Conservation (phyloP, 768 basidiomycete genomes). For the Cystoderma amianthinum region DNA sequence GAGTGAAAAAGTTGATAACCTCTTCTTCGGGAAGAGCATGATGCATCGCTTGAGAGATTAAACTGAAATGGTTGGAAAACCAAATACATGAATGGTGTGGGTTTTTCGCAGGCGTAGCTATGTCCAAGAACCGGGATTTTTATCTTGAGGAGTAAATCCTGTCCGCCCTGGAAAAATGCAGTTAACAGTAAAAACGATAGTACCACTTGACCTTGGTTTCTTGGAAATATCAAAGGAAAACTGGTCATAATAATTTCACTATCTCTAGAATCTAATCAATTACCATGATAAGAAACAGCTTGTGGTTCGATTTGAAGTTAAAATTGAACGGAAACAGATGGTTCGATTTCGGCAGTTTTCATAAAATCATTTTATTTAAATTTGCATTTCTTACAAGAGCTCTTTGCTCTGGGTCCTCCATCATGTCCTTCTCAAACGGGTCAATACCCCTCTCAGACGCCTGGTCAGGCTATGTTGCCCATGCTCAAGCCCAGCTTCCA, state of each 20-base stretch:
- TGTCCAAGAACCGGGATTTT: constrained; percentile 83
- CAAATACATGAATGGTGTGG: constrained; percentile 63
- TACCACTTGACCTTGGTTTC: constrained; percentile 51
- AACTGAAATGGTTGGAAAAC: neutral
- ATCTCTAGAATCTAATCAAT: constrained; percentile 11
- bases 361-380: constrained; percentile 2
- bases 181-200: constrained; percentile 89
- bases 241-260: too few species aligned
- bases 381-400: neutral
- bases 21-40: constrained; percentile 96
- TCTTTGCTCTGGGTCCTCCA: neutral
- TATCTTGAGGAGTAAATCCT: constrained; percentile 94
- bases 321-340: neutral
- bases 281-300: constrained; percentile 1
- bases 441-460: constrained; percentile 29
- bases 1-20: constrained; percentile 67
- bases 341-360: constrained; percentile 1
- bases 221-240: constrained; percentile 88
- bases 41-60: constrained; percentile 46
- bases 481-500: constrained; percentile 31
- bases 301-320: too few species aligned
- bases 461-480: constrained; percentile 36
- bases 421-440: constrained; percentile 18
- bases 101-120: constrained; percentile 75
- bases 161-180: constrained; percentile 98